Evolutionary conservation across 2,329 filamentous ascomycete genomes (phyloP).

Genomic region (Colletotrichum sp.): DNA sequence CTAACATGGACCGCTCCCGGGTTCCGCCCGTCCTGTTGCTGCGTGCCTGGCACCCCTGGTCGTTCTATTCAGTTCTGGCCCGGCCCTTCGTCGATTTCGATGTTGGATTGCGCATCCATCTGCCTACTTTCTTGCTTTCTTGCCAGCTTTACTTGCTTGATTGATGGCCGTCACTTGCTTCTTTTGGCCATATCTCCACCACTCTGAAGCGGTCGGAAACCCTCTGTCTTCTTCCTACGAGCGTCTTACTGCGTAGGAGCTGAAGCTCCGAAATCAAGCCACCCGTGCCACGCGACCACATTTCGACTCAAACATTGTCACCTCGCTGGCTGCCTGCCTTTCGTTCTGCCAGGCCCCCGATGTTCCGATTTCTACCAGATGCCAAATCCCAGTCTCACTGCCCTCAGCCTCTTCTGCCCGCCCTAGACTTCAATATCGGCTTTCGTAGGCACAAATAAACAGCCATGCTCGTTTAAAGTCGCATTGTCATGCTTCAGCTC

Average conservation of each 20-base stretch:
- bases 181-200: constrained; percentile 3
- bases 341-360: not conserved
- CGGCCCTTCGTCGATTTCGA: not conserved
- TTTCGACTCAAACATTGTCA: not conserved
- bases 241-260: not conserved
- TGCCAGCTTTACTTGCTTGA: not conserved
- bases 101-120: not conserved
- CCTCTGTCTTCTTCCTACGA: not conserved
- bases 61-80: constrained; percentile 18
- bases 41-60: not conserved
- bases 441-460: not conserved
- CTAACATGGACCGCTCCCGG: not conserved
- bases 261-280: constrained; percentile 10
- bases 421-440: not conserved
- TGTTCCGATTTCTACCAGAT: not conserved
- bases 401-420: not conserved
- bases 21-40: not conserved
- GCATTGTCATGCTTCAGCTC: not conserved
- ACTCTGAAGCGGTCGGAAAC: constrained; percentile 4
- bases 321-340: not conserved
- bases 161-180: not conserved
- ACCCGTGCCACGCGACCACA: not conserved
- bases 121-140: constrained; percentile 15
- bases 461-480: not conserved
- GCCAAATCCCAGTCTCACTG: not conserved